A percentile compares a stretch with the other conserved stretches of the same genome.
These are phyloP conservation scores for Biscogniauxia marginata DNA, from an alignment of 2,329 filamentous ascomycete genomes.

Conservation along the genomic window DNA sequence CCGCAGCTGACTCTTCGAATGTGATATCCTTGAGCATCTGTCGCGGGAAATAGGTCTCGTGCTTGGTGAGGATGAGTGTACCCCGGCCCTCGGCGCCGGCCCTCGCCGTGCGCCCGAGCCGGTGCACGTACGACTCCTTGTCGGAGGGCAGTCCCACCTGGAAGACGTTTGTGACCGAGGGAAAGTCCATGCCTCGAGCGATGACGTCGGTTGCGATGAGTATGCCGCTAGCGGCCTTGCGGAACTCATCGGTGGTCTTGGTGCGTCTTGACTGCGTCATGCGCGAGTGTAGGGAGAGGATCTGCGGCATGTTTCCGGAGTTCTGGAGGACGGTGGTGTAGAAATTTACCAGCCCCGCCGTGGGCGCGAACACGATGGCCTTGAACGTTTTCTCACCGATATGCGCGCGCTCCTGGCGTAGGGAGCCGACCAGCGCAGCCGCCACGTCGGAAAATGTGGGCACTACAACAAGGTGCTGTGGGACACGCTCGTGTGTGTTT, in stretches of 20 bases:
- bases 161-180: slow-evolving; percentile 65
- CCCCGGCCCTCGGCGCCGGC: slow-evolving; percentile 64
- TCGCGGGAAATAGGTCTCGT: slow-evolving; percentile 50
- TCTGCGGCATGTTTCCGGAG: slow-evolving; percentile 41
- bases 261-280: slow-evolving; percentile 50
- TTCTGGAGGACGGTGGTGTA: slow-evolving; percentile 46
- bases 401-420: slow-evolving; percentile 43
- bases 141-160: slow-evolving; percentile 60
- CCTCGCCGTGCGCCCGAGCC: slow-evolving; percentile 65
- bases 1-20: slow-evolving; percentile 46
- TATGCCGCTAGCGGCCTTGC: slow-evolving; percentile 50
- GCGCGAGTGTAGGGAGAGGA: slow-evolving; percentile 49
- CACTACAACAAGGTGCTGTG: slow-evolving; percentile 67
- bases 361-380: slow-evolving; percentile 77
- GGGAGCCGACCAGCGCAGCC: slow-evolving; percentile 56
- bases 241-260: slow-evolving; percentile 61
- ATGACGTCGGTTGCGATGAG: slow-evolving; percentile 70
- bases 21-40: slow-evolving; percentile 53
- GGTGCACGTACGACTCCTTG: slow-evolving; percentile 66
- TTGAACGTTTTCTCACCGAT: slow-evolving; percentile 62
- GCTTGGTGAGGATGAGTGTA: slow-evolving; percentile 55
- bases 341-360: slow-evolving; percentile 51
- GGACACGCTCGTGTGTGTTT: slow-evolving; percentile 73
- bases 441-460: slow-evolving; percentile 69
- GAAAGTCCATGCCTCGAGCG: slow-evolving; percentile 72